Evolutionary conservation across 228 moss, liverwort and hornwort genomes (phyloP), one percentile per base, ranked within the genome.

Genomic region (Sphagnum magellanicum): DNA sequence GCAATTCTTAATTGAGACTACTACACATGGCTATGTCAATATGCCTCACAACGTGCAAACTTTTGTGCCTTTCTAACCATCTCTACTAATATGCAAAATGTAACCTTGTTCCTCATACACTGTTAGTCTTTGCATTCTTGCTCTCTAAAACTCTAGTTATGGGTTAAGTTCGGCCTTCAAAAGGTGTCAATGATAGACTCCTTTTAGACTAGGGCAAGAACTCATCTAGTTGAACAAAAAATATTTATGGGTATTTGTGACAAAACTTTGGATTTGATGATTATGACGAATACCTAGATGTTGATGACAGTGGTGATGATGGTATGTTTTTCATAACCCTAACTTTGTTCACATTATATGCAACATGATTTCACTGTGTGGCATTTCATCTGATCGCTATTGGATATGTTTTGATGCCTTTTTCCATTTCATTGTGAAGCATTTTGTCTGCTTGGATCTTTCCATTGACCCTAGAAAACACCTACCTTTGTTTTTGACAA

Each of bases 201-300:
- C 8, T 15, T 16, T 16, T 46, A 61, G 4, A 0, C n/a, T n/a
- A n/a, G n/a, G n/a, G n/a, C n/a, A n/a, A n/a, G n/a, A n/a, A n/a
- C n/a, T n/a, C n/a, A n/a, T n/a, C n/a, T n/a, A n/a, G n/a, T n/a
- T n/a, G n/a, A n/a, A n/a, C n/a, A n/a, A n/a, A n/a, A n/a, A n/a
- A n/a, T n/a, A 10, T 51, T 7, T 47, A 17, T 65, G 64, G 10
- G 15, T 5, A 17, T 63, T 5, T 63, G 61, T 57, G 72, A 68
- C 83, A 95, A 91, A 66, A 79, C 68, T 89, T 84, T 75, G 96
- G 91, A 68, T 96, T 80, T 69, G 96, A 96, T 67, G 96, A 96
- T 69, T 93, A 96, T 74, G 96, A 96, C 67, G 96, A 90, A 9
- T 96, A 96, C 53, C 80, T 86, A 76, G 96, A 96, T 15, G 93